A percentile compares a stretch with the other conserved stretches of the same genome.
phyloP scores from a whole-genome alignment of 331 rosid species.

The Malus hybrid region DNA sequence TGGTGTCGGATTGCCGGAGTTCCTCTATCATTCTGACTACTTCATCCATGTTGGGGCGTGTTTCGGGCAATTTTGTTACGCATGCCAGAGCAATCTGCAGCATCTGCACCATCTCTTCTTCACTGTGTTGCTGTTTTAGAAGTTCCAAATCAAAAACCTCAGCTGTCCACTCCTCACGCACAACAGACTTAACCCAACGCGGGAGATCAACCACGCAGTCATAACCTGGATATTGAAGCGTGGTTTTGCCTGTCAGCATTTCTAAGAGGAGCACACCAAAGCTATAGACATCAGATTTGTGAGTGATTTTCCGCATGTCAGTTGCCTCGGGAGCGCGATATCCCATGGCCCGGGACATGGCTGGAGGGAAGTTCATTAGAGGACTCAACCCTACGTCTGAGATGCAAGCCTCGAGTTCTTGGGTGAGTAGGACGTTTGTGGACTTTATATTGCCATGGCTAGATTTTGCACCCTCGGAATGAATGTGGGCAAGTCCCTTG shows the following conservation, averaged over 20 bases:
- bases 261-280: conserved; percentile 84
- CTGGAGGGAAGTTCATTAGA: conserved; percentile 51
- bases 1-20: conserved; percentile 41
- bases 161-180: conserved; percentile 50
- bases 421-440: conserved; percentile 67
- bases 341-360: conserved; percentile 55
- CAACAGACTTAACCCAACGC: conserved; percentile 46
- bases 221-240: conserved; percentile 54
- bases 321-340: conserved; percentile 80
- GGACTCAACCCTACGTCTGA: conserved; percentile 68
- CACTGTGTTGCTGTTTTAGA: conserved; percentile 44
- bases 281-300: conserved; percentile 84
- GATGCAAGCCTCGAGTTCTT: conserved; percentile 54
- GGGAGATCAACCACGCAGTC: conserved; percentile 67
- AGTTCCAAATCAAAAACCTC: conserved; percentile 80
- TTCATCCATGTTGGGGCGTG: conserved; percentile 53
- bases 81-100: conserved; percentile 71
- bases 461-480: conserved; percentile 52
- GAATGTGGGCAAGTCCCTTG: conserved; percentile 70
- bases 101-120: conserved; percentile 83
- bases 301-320: conserved; percentile 59
- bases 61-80: conserved; percentile 50
- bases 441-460: conserved; percentile 87
- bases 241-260: conserved; percentile 73
- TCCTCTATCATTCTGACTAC: conserved; percentile 59